Percentiles rank a stretch among this genome's conserved stretches.
phyloP scores from a whole-genome alignment of 2,329 filamentous ascomycete species.

The Penicillium glabrum region DNA sequence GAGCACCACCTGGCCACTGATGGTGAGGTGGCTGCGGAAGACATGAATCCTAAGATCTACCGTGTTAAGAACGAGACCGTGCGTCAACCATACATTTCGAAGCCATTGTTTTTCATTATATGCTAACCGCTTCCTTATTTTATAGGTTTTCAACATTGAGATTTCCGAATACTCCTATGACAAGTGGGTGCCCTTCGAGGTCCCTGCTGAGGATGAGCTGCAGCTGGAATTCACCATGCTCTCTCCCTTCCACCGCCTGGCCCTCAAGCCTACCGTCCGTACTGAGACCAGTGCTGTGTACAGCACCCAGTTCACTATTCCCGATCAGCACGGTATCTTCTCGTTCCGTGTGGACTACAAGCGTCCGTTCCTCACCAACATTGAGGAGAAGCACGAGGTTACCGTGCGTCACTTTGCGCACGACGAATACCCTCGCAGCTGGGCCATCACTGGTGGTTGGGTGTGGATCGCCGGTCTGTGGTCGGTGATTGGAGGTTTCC shows the following conservation, averaged over 20 bases:
- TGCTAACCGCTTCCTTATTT: slow-evolving; percentile 25
- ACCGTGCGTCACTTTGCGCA: slow-evolving; percentile 96
- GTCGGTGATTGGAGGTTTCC: slow-evolving; percentile 78
- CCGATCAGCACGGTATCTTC: slow-evolving; percentile 98
- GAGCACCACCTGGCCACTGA: slow-evolving; percentile 67
- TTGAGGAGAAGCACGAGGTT: slow-evolving; percentile 94
- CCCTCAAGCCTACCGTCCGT: slow-evolving; percentile 59
- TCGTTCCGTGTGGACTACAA: slow-evolving; percentile 98
- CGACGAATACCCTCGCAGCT: slow-evolving; percentile 93
- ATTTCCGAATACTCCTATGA: slow-evolving; percentile 80
- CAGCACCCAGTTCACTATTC: slow-evolving; percentile 73
- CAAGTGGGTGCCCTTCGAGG: slow-evolving; percentile 71
- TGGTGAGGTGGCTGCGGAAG: slow-evolving; percentile 50
- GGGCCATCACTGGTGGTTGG: slow-evolving; percentile 85
- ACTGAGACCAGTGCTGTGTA: slow-evolving; percentile 72
- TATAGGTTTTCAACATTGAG: slow-evolving; percentile 79
- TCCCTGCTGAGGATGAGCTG: slow-evolving; percentile 68
- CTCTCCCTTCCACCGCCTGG: slow-evolving; percentile 90
- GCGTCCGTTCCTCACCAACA: slow-evolving; percentile 80
- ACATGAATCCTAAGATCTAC: slow-evolving; percentile 80
- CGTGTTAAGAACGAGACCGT: slow-evolving; percentile 96
- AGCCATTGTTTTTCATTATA: not conserved
- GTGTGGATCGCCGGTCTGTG: slow-evolving; percentile 90
- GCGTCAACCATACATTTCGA: slow-evolving; percentile 47
- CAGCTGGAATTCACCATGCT: slow-evolving; percentile 99